Evolutionary conservation across 2,329 filamentous ascomycete genomes (phyloP), one percentile per base, ranked within the genome.

Genomic region (Scytalidium lignicola): DNA sequence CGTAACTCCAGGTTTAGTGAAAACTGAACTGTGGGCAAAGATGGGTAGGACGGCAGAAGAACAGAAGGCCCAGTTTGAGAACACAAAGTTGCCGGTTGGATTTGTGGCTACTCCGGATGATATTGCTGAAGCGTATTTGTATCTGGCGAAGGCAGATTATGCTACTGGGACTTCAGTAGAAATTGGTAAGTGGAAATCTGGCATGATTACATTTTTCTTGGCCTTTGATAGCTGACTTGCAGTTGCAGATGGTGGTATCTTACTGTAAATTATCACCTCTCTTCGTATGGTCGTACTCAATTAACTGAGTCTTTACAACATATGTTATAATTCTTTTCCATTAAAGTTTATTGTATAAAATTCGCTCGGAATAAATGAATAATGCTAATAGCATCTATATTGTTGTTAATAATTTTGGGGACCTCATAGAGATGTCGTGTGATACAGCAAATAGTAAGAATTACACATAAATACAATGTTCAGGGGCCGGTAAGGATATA

Each of bases 1-100:
- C 2, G 77, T 86, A 1, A 69, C 66, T 43, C 81, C 81, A 0
- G 83, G 83, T 0, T 67, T 72, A 0, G 70, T 78, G 0, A 62
- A 71, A 37, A 81, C 76, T 3, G 72, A 74, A 45, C 49, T 79
- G 15, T 74, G 66, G 67, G 64, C 62, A 2, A 51, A 56, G 41
- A 40, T 55, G 22, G 53, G 55, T 22, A 53, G 49, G 48, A 55
- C 42, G 8, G 63, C 66, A 13, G 59, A 62, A 17, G 56, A 56
- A 12, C 57, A 58, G 43, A 58, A 67, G 13, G 52, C 50, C 15
- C 58, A 52, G 23, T 58, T 55, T 50, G 52, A 50, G 19, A 46
- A 52, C 18, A 50, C 51, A n/a, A 45, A 64, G 10, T 47, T 58
- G 15, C 60, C 58, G 7, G 56, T 60, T n/a, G 60, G 55, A 2